Base-by-base conservation (phyloP, 768 basidiomycete genomes). In the Tulasnella sp. region DNA sequence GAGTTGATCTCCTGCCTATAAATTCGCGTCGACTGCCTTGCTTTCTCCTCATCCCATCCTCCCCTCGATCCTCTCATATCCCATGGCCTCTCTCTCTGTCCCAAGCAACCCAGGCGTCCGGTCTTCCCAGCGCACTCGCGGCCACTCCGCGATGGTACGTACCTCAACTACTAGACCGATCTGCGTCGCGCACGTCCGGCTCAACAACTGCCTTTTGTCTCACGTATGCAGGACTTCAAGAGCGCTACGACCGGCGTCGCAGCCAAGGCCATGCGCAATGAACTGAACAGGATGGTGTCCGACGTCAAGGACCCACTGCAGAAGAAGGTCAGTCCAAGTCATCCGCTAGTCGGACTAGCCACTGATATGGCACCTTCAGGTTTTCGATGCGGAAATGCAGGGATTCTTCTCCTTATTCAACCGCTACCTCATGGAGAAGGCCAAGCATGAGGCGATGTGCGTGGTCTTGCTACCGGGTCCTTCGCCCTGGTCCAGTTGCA, bases 231-330 rank as follows among this genome's bases (percentile, higher is more conserved):
- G 68, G 69, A 97, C 73, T 94, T 94, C 81, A 92, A 93, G 77
- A 93, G 90, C n/a, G 94, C 94, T 62, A 93, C 81, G 34, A 92
- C 90, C 53, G 90, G 89, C 63, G 84, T 92, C 62, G 85, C 88
- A 25, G 86, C 88, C 63, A 97, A 96, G 75, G 77, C 91, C 56
- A 97, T 97, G 94, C 83, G 91, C 75, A 96, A 97, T 69, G 96
- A 98, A 75, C 84, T 99, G 73, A 85, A 85, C 70, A 81, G 81
- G 67, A 86, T 99, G 77, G 90, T 97, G 66, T 74, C 77, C 68
- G 84, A 83, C 61, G 86, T 94, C 67, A 75, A 80, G 62, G 87
- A 97, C 62, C 76, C 80, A 29, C 68, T 75, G 37, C 84, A 85
- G 56, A 87, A 86, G 74, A 89, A 85, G 83, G 93, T 89, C 57